Base-by-base conservation (phyloP, 176 grass and related monocot species). In the Musa schizocarpa region DNA sequence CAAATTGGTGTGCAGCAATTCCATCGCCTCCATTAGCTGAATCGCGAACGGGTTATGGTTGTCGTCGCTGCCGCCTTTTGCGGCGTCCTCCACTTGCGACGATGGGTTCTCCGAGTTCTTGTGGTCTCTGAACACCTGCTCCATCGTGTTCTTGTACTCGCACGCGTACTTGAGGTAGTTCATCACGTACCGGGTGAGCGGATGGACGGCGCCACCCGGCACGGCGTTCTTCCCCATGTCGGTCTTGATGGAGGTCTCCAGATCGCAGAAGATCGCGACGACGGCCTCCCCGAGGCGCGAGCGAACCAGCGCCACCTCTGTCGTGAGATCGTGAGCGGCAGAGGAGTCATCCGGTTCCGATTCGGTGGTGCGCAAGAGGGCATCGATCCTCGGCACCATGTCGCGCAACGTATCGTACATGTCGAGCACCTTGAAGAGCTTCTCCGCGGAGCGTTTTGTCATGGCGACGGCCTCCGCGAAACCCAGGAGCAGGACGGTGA, bases 381-480 rank as follows among this genome's bases (percentile, higher is more conserved):
- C 63, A 75, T 89, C 88, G 2, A 99, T 56, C 59, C 24, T 48
- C 10, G 84, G 86, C 5, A 53, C 34, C 2, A 79, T 80, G 74
- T 94, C 91, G 19, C 86, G 83, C 68, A 99, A 75, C 54, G 76
- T 66, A 82, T 99, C 91, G 58, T 99, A 99, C 81, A 94, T 94
- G 69, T 99, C 95, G 22, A 99, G 95, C 80, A 99, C 81, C 80
- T 89, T 99, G 89, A 99, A 99, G 49, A 99, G 88, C 81, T 99
- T 94, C 76, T 94, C 95, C 0, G 88, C 86, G 9, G 86, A 81
- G 62, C 91, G 88, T 70, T 91, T 94, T 1, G 85, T 88, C 71
- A 89, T 86, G 9, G 66, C 74, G 8, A 99, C 80, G 19, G 88
- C 95, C 90, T 99, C 88, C 0, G 82, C 81, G 76, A 99, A 99